Evolutionary conservation across 78 protist species (phyloP).

Genomic region (Dictyostelium intermedium): DNA sequence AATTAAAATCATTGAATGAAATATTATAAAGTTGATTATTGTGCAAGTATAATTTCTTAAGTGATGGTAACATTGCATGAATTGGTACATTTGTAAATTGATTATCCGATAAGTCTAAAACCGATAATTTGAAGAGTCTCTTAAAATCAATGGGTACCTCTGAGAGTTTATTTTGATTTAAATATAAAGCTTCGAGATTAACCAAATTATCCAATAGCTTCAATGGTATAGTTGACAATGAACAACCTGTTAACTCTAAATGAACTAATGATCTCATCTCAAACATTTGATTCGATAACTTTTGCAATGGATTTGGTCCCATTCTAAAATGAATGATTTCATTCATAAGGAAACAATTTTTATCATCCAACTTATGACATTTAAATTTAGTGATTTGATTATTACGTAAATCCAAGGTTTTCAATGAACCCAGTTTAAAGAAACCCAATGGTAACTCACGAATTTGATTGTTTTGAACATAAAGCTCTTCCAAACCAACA

Average conservation of each 20-base stretch:
- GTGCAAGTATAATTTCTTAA: slow-evolving; percentile 6
- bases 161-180: slow-evolving; percentile 49
- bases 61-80: neutral
- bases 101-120: slow-evolving; percentile 52
- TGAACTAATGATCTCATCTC: slow-evolving; percentile 25
- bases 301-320: slow-evolving; percentile 49
- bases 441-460: slow-evolving; percentile 52
- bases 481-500: slow-evolving; percentile 43
- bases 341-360: slow-evolving; percentile 24
- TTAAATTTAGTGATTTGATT: slow-evolving; percentile 50
- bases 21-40: slow-evolving; percentile 23
- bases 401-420: neutral
- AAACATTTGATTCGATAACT: slow-evolving; percentile 13
- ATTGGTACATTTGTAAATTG: slow-evolving; percentile 27
- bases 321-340: neutral
- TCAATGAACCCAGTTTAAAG: slow-evolving; percentile 21
- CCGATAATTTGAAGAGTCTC: neutral
- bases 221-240: neutral
- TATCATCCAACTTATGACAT: slow-evolving; percentile 59
- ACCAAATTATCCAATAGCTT: neutral
- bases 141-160: slow-evolving; percentile 30
- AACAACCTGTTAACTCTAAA: slow-evolving; percentile 41
- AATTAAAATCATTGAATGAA: neutral
- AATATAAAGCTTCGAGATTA: neutral
- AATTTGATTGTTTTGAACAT: slow-evolving; percentile 40